Conservation (phyloP, 768 basidiomycete species). For the Rhodotorula toruloides region DNA sequence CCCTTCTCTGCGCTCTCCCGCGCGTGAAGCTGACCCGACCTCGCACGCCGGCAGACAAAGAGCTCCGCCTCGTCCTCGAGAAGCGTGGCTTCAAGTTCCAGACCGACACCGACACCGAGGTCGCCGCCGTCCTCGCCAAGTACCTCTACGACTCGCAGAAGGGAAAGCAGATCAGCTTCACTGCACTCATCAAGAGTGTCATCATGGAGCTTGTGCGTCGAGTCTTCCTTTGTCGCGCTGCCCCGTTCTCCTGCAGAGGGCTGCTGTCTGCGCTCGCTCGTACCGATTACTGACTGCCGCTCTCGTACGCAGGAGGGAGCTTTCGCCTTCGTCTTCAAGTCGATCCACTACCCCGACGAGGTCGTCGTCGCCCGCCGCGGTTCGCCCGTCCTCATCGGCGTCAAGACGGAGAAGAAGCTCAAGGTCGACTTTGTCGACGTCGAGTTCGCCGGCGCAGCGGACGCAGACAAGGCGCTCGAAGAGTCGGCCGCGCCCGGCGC, state of each 20-base stretch:
- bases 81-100: conserved; percentile 92
- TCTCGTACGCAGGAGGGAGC: conserved; percentile 65
- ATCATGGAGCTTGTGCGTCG: conserved; percentile 72
- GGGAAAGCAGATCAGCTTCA: conserved; percentile 79
- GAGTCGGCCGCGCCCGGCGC: conserved; percentile 13
- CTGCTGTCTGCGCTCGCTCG: no score
- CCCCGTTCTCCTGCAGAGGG: no score
- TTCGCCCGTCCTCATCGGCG: conserved; percentile 91
- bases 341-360: conserved; percentile 87
- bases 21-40: not conserved
- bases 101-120: conserved; percentile 96
- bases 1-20: not conserved
- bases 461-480: conserved; percentile 27
- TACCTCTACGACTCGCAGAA: conserved; percentile 93
- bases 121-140: conserved; percentile 90
- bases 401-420: conserved; percentile 99
- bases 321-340: conserved; percentile 99
- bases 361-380: conserved; percentile 94
- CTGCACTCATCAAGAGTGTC: conserved; percentile 86
- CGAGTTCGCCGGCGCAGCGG: conserved; percentile 62
- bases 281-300: not conserved
- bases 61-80: conserved; percentile 84
- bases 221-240: not conserved
- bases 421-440: conserved; percentile 99
- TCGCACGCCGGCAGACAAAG: conserved; percentile 49